phyloP scores from a whole-genome alignment of 495 filamentous ascomycete genomes.

The Penicillium longicatenatum region DNA sequence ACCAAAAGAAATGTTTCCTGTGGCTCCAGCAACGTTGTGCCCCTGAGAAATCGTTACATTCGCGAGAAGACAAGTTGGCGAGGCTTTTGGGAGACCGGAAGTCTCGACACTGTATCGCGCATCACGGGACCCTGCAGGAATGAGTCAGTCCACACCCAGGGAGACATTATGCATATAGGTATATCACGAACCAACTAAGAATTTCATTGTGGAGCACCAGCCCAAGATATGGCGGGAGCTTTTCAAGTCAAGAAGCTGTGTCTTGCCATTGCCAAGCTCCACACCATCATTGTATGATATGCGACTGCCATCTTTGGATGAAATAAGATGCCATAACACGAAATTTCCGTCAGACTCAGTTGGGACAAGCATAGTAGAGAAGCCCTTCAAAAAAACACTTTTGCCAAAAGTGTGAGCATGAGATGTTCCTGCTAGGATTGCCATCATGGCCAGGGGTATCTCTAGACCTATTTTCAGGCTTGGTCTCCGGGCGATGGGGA shows the following conservation, averaged over 20 bases:
- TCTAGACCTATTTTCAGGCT: not conserved
- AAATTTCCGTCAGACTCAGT: not conserved
- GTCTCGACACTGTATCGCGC: not conserved
- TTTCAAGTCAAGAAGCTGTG: not conserved
- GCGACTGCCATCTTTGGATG: not conserved
- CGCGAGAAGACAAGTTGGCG: not conserved
- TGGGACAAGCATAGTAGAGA: not conserved
- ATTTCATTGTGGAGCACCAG: not conserved
- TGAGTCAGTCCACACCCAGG: not conserved
- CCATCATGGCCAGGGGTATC: not conserved
- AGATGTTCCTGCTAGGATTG: not conserved
- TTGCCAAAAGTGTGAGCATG: not conserved
- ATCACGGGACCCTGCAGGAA: not conserved
- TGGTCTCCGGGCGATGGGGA: not conserved
- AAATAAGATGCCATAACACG: not conserved
- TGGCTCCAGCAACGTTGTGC: not conserved
- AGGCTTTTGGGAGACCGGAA: not conserved
- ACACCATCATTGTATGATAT: not conserved
- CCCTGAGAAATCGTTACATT: not conserved
- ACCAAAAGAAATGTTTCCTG: not conserved
- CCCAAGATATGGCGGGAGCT: not conserved
- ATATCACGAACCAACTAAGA: not conserved
- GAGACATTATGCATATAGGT: not conserved
- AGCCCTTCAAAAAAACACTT: not conserved
- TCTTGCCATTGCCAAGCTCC: not conserved